Conservation (phyloP, 306 rosid species). For the Mucuna pruriens region DNA sequence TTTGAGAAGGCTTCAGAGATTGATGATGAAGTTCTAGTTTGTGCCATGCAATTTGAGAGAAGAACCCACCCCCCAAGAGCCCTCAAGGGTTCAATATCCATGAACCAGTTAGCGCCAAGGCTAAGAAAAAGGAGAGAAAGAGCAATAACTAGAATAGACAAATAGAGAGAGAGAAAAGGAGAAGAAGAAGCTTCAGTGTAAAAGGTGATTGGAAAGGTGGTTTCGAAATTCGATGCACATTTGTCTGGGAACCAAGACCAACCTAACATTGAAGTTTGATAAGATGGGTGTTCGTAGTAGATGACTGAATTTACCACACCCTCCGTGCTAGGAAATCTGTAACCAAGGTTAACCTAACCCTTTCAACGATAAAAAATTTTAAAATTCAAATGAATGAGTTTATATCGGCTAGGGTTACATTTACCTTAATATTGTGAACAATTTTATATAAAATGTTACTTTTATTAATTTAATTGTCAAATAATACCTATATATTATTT, state of each 20-base stretch:
- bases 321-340: too few species aligned
- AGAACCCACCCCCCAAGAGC: conserved; percentile 79
- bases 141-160: background rate
- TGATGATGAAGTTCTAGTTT: conserved; percentile 50
- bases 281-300: conserved; percentile 37
- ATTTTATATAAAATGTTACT: too few species aligned
- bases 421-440: too few species aligned
- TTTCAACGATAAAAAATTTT: too few species aligned
- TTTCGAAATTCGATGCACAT: conserved; percentile 61
- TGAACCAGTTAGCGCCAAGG: conserved; percentile 63
- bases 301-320: conserved; percentile 36
- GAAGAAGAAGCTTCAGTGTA: conserved; percentile 56
- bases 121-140: conserved; percentile 40
- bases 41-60: conserved; percentile 79
- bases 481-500: too few species aligned
- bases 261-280: conserved; percentile 47
- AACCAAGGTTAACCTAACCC: too few species aligned
- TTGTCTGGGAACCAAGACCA: conserved; percentile 45
- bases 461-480: too few species aligned
- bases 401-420: too few species aligned
- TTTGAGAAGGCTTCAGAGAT: conserved; percentile 47
- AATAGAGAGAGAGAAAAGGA: conserved; percentile 5
- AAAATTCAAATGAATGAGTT: too few species aligned
- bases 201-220: conserved; percentile 58
- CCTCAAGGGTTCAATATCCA: conserved; percentile 86